A percentile compares a stretch with the other conserved stretches of the same genome.
Evolutionary conservation across 805 yeast species (phyloP).

Genomic region (Ogataea pini): DNA sequence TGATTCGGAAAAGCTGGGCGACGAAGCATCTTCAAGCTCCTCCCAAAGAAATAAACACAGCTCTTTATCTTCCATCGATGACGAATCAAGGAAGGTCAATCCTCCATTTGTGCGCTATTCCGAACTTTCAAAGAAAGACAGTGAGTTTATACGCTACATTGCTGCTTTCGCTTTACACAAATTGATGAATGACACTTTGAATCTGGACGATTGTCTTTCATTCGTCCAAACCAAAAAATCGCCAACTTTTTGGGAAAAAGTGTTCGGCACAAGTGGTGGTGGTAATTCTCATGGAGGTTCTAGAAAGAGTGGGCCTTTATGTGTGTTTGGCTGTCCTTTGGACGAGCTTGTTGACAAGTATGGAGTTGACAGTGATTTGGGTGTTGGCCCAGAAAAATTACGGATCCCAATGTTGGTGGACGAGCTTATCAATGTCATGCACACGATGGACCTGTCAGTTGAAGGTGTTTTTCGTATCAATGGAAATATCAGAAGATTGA

Average conservation of each 20-base stretch:
- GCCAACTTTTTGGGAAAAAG: slow-evolving; percentile 55
- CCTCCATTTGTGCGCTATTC: slow-evolving; percentile 55
- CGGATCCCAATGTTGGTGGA: slow-evolving; percentile 85
- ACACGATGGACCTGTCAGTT: slow-evolving; percentile 89
- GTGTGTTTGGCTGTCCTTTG: slow-evolving; percentile 80
- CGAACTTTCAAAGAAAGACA: slow-evolving; percentile 59
- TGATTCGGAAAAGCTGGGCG: not conserved
- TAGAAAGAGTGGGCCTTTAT: slow-evolving; percentile 7
- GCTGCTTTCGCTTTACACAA: slow-evolving; percentile 54
- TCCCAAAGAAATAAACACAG: not conserved
- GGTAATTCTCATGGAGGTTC: not conserved
- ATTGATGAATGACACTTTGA: slow-evolving; percentile 30
- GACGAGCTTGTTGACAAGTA: slow-evolving; percentile 62
- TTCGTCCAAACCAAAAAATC: slow-evolving; percentile 45
- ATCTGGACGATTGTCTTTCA: slow-evolving; percentile 42
- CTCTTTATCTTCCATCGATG: not conserved
- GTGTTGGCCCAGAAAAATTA: slow-evolving; percentile 78
- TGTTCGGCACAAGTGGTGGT: slow-evolving; percentile 31
- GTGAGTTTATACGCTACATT: slow-evolving; percentile 57
- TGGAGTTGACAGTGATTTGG: slow-evolving; percentile 83
- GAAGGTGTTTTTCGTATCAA: slow-evolving; percentile 96
- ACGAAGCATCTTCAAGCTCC: not conserved
- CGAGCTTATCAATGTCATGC: slow-evolving; percentile 78
- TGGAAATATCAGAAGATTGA: slow-evolving; percentile 85
- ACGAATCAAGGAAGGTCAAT: not conserved